A percentile compares a stretch with the other conserved stretches of the same genome.
Conservation (phyloP, 441 rosid species). For the Pelargonium myrrhifolium region DNA sequence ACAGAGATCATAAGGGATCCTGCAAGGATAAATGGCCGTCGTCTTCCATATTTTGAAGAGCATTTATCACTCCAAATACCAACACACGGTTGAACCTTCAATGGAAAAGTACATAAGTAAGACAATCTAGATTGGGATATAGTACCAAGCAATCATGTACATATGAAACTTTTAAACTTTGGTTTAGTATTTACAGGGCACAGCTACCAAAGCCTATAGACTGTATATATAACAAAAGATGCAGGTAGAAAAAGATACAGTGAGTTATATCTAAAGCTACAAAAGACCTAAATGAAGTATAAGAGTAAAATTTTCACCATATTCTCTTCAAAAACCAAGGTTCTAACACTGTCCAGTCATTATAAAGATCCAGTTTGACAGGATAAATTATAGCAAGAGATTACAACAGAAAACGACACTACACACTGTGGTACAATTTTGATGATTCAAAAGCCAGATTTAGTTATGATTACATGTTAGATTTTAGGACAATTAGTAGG, state of each 20-base stretch:
- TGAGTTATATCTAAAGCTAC: not conserved
- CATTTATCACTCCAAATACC: conserved; percentile 98
- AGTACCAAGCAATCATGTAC: not conserved
- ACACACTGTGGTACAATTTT: not conserved
- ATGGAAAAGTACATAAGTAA: conserved; percentile 24
- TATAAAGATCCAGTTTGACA: not conserved
- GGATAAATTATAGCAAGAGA: not conserved
- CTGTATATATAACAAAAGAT: not conserved
- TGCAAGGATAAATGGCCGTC: conserved; percentile 83
- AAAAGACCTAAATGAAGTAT: not conserved
- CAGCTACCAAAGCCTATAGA: not conserved
- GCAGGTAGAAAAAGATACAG: not conserved
- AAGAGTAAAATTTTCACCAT: not conserved
- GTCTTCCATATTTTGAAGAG: conserved; percentile 77
- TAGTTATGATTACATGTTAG: not conserved
- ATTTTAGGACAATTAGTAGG: not conserved
- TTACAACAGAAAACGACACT: not conserved
- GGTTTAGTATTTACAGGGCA: not conserved
- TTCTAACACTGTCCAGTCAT: not conserved
- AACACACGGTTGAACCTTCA: conserved; percentile 94
- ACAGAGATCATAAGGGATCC: conserved; percentile 79
- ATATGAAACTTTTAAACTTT: not conserved
- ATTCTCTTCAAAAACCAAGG: not conserved
- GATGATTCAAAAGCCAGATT: not conserved
- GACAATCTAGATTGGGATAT: conserved; percentile 6